Base-by-base conservation (phyloP, 1,284 basidiomycete genomes). In the Trametes pubescens region DNA sequence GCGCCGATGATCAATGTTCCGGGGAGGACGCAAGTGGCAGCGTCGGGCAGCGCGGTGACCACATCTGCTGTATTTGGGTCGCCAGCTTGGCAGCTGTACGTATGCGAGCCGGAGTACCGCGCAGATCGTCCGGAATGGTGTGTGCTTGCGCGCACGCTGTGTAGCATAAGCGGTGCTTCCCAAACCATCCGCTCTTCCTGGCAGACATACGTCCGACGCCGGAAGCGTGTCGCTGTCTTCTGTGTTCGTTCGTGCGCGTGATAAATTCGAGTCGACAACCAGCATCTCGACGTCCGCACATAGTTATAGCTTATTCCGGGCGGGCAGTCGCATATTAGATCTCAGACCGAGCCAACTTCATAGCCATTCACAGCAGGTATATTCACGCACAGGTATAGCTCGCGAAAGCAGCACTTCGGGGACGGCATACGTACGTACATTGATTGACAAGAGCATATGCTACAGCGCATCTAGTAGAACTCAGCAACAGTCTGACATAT, bases 381-480 rank as follows among this genome's bases (percentile, higher is more conserved):
- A 32, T 32, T 32, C 29, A 32, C 29, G 29, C 29, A 32, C 29
- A 32, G 29, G 8, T 32, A 32, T 8, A 32, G 29, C 29, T 32
- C 29, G 29, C 29, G 29, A 32, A 32, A 32, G 29, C 29, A 32
- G 29, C n/a, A n/a, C n/a, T 32, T 32, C 29, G 40, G 18, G 18
- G 6, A 43, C 40, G 18, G 40, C 40, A 43, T 43, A 43, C 16
- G 40, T n/a, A 43, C 48, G 29, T 22, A 32, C 29, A 49, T 24
- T 48, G 4, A 32, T 32, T 32, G 49, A 47, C 24, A n/a, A 51
- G 49, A 51, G 49, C 49, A 34, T 51, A 51, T 51, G 49, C 49
- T 51, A 51, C 49, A 51, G 49, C 49, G 49, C 49, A 51, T 51
- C 48, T 49, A 49, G 24, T 32, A 34, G 29, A 18, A 34, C 29